Evolutionary conservation across 179 eudicot species (phyloP), one percentile per base, ranked within the genome.

Genomic region (Pouteria campechiana): DNA sequence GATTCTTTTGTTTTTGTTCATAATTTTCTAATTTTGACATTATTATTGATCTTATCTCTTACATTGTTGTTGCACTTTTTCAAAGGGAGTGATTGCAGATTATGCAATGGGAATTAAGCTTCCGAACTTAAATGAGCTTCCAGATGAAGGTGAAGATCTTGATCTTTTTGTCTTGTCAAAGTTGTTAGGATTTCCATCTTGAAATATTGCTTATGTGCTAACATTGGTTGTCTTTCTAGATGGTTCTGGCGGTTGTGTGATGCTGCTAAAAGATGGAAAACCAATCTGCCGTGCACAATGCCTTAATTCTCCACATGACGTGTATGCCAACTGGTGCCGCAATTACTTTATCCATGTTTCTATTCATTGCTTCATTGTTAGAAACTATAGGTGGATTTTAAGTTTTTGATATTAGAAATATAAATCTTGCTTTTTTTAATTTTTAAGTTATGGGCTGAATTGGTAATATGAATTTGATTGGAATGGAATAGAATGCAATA

Each of bases 241-340:
- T 50, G 46, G 28, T 53, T 43, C 40, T 20, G 37, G 45, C 13
- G 28, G 58, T 40, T 46, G 55, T 55, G 13, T 51, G 23, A 27
- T 3, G 59, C 57, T 78, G 55, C 24, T 44, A 64, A 73, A 68
- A 57, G 85, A 78, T 24, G 0, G 21, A 14, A 78, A 61, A 57
- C 3, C 36, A 25, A 78, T 78, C 37, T 64, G 80, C 44, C 70
- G 63, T 24, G 43, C 64, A n/a, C 31, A 61, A 47, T 73, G 80
- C 61, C 27, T 15, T 7, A 61, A 44, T 32, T 61, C 78, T 32
- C 77, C 78, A n/a, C 20, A 55, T 52, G 45, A 48, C 55, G 43
- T 52, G 80, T 78, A 74, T 21, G 74, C 49, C 27, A 5, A 38
- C 37, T n/a, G 17, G 9, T 52, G 32, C 12, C 20, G 3, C 22